These are phyloP conservation scores for Cryphonectria radicalis DNA, from an alignment of 2,329 filamentous ascomycete genomes.

Conservation along the genomic window DNA sequence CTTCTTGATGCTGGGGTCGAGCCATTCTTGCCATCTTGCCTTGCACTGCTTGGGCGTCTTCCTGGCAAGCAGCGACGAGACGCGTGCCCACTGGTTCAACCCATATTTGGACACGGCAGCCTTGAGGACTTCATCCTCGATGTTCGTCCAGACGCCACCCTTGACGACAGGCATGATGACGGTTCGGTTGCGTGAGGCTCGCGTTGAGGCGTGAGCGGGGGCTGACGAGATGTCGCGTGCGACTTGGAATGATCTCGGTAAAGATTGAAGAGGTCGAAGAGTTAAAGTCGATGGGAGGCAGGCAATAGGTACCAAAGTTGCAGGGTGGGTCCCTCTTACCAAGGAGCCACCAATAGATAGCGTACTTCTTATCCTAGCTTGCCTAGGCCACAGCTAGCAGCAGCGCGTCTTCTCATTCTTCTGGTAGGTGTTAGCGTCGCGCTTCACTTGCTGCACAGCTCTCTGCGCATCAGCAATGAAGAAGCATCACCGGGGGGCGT, in stretches of 20 bases:
- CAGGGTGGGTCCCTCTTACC: neutral
- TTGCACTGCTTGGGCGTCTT: slow-evolving; percentile 99
- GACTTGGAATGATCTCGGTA: neutral
- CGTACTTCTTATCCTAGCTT: neutral
- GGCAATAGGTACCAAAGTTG: slow-evolving; percentile 5
- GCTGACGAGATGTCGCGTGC: neutral
- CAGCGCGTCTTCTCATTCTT: slow-evolving; percentile 8
- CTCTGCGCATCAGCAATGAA: neutral
- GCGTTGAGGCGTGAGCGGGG: neutral
- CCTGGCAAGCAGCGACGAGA: slow-evolving; percentile 92
- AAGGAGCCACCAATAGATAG: slow-evolving; percentile 2
- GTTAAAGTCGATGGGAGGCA: neutral
- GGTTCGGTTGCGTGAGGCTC: neutral
- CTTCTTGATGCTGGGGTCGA: slow-evolving; percentile 97
- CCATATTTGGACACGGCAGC: slow-evolving; percentile 94
- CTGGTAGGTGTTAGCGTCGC: neutral
- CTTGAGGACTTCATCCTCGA: slow-evolving; percentile 96
- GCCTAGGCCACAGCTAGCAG: slow-evolving; percentile 11
- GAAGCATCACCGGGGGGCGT: neutral
- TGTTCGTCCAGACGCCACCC: slow-evolving; percentile 76
- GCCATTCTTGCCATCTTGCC: slow-evolving; percentile 96
- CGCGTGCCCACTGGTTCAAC: slow-evolving; percentile 96
- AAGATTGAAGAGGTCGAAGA: neutral
- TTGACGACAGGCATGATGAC: slow-evolving; percentile 71
- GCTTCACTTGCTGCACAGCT: neutral